Conservation (phyloP, 495 filamentous ascomycete species). For the Penicillium taxi region DNA sequence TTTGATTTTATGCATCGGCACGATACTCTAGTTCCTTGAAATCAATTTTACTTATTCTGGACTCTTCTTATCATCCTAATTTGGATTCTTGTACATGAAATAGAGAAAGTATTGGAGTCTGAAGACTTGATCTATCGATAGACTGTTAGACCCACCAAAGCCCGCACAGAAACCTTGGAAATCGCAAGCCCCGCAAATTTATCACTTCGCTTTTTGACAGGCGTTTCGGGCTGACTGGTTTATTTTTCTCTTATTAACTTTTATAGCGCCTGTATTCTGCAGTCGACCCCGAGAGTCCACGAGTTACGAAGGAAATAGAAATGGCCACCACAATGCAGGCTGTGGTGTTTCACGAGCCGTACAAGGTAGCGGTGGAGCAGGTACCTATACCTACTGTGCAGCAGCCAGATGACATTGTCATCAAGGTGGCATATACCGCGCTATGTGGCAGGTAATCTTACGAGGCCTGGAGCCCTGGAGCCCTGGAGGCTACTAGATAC, state of each 20-base stretch:
- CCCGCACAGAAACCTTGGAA: too few relatives aligned
- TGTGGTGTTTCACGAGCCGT: slow-evolving; percentile 43
- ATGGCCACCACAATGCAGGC: slow-evolving; percentile 31
- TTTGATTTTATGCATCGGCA: not conserved
- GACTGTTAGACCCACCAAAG: too few relatives aligned
- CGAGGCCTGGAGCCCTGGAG: not conserved
- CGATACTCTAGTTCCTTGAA: too few relatives aligned
- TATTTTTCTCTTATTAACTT: too few relatives aligned
- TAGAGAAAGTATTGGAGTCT: too few relatives aligned
- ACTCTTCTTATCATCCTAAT: too few relatives aligned
- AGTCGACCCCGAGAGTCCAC: not conserved
- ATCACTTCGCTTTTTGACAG: too few relatives aligned
- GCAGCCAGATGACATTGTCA: slow-evolving; percentile 67
- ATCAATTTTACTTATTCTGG: too few relatives aligned
- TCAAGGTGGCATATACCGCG: slow-evolving; percentile 79
- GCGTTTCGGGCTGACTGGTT: too few relatives aligned
- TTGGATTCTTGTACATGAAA: too few relatives aligned
- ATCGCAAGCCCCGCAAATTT: too few relatives aligned
- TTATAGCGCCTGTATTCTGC: not conserved
- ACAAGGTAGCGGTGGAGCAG: slow-evolving; percentile 42
- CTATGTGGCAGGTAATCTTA: slow-evolving; percentile 77
- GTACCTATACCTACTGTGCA: slow-evolving; percentile 51
- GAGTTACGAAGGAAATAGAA: slow-evolving; percentile 4
- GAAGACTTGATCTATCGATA: too few relatives aligned
- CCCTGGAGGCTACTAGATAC: not conserved